A percentile compares a stretch with the other conserved stretches of the same genome.
Evolutionary conservation across 1,284 basidiomycete genomes (phyloP).

Genomic region (Ganoderma lucidum): DNA sequence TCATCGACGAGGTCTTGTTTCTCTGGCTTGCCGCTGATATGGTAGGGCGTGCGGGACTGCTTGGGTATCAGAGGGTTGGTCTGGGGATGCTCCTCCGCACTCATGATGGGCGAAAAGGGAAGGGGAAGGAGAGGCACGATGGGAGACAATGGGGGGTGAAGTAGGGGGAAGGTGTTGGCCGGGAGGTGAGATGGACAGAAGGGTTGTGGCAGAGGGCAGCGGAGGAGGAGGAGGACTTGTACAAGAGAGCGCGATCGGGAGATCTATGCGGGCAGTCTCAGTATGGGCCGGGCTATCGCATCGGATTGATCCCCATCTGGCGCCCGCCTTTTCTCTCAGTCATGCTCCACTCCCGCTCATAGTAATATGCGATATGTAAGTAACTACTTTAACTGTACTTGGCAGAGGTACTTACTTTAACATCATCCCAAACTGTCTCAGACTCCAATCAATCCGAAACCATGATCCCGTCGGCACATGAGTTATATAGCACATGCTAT

Average conservation of each 20-base stretch:
- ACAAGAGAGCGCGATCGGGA: background rate
- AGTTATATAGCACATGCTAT: background rate
- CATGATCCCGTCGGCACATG: background rate
- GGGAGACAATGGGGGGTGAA: background rate
- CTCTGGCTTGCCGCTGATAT: conserved; percentile 50
- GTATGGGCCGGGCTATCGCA: conserved; percentile 21
- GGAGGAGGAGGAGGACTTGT: conserved; percentile 7
- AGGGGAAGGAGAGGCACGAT: background rate
- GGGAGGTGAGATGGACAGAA: background rate
- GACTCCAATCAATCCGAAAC: too few relatives aligned
- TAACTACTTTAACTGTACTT: too few relatives aligned
- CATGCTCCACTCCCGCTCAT: background rate
- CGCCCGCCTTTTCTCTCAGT: conserved; percentile 6
- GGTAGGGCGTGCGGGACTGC: conserved; percentile 51
- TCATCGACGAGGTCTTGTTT: conserved; percentile 65
- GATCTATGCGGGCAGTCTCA: background rate
- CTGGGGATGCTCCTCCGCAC: conserved; percentile 29
- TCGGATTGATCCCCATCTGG: conserved; percentile 29
- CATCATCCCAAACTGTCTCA: too few relatives aligned
- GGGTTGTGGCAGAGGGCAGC: background rate
- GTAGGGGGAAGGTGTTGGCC: background rate
- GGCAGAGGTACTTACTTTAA: background rate
- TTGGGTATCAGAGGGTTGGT: conserved; percentile 31
- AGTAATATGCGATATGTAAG: too few relatives aligned
- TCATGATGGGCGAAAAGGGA: conserved; percentile 24